Conservation (phyloP, 306 rosid genomes). For the Macrotyloma uniflorum region DNA sequence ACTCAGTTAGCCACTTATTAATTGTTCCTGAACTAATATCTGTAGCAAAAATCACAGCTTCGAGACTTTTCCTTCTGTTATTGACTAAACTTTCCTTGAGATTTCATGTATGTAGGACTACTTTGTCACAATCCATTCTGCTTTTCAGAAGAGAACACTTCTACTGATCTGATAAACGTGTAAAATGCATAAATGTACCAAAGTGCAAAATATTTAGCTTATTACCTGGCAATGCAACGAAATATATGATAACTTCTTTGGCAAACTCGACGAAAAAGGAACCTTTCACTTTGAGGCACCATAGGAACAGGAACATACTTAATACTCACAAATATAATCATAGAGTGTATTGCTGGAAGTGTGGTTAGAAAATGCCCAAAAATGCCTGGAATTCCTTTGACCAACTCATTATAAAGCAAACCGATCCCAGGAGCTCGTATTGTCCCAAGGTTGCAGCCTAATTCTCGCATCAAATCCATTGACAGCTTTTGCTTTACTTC, state of each 20-base stretch:
- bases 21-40: background rate
- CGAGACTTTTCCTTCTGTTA: constrained; percentile 4
- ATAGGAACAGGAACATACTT: constrained; percentile 91
- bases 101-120: background rate
- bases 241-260: constrained; percentile 86
- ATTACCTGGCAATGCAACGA: constrained; percentile 96
- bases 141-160: background rate
- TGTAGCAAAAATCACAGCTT: background rate
- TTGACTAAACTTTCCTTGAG: background rate
- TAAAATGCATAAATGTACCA: background rate
- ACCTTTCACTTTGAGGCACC: constrained; percentile 96
- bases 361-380: constrained; percentile 92
- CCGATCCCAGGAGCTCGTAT: constrained; percentile 98
- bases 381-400: constrained; percentile 94
- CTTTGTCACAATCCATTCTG: constrained; percentile 2
- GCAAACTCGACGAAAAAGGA: constrained; percentile 91
- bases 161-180: background rate
- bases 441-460: constrained; percentile 93
- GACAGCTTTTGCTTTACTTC: constrained; percentile 93
- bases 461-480: constrained; percentile 79
- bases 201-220: constrained; percentile 15
- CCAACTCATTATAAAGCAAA: constrained; percentile 91
- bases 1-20: background rate
- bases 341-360: constrained; percentile 67
- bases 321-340: constrained; percentile 91